phyloP scores from a whole-genome alignment of 768 basidiomycete genomes.

The Serendipita sp. region DNA sequence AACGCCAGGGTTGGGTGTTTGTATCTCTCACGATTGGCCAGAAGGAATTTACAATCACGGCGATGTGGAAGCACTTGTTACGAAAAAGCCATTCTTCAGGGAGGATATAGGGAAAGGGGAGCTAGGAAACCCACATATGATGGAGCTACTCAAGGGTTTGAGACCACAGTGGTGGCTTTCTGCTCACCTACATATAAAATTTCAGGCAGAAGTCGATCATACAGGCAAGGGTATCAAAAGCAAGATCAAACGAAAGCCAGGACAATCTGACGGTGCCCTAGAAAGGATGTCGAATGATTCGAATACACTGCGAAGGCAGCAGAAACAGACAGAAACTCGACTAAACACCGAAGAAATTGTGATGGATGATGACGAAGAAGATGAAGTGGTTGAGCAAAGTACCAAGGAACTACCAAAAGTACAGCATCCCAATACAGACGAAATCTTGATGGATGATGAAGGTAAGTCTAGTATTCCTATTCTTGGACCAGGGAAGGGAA shows the following conservation, averaged over 20 bases:
- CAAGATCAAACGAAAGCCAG: neutral
- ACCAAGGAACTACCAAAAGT: neutral
- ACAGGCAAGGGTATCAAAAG: neutral
- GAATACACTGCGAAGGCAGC: too few relatives aligned
- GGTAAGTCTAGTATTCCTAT: conserved; percentile 6
- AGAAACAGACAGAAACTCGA: neutral
- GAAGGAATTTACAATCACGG: conserved; percentile 69
- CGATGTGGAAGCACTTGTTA: conserved; percentile 43
- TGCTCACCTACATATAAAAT: conserved; percentile 80
- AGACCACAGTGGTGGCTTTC: conserved; percentile 82
- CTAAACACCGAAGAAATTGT: neutral
- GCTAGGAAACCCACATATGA: conserved; percentile 77
- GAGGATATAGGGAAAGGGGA: conserved; percentile 47
- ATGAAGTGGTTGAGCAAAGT: neutral
- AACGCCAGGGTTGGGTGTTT: conserved; percentile 37
- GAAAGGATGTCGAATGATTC: neutral
- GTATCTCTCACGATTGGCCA: conserved; percentile 98
- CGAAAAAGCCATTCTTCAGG: conserved; percentile 62
- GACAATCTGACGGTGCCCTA: neutral
- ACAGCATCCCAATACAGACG: conserved; percentile 14
- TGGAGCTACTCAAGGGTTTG: conserved; percentile 53
- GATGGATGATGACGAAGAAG: neutral
- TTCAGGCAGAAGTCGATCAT: conserved; percentile 40
- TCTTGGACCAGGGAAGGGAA: conserved; percentile 7
- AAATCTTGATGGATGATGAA: conserved; percentile 17